Base-by-base conservation (phyloP, 331 rosid species). In the Stylosanthes scabra region DNA sequence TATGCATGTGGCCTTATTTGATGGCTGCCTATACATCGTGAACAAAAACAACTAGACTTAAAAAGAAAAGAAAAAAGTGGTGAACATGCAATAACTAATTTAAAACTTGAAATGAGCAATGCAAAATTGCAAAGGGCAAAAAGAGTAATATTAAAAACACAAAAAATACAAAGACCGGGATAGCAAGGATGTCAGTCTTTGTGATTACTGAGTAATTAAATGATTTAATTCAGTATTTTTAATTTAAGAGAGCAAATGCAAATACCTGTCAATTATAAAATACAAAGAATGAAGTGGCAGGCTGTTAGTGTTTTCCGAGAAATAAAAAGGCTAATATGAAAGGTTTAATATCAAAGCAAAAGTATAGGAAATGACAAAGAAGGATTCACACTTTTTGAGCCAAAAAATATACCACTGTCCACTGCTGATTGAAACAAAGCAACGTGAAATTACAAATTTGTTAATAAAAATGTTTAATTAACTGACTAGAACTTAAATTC, bases 401-500 rank as follows among this genome's bases (percentile, higher is more conserved):
- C 69, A 28, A 61, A 42, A 51, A 61, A 37, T 34, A 29, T 28
- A 47, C 6, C 3, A 73, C 11, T 34, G 47, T 50, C 56, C 39
- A 77, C 63, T 59, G 14, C 37, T 31, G 37, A 31, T 31, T 3
- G 59, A 57, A 28, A 16, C 29, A 20, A 59, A 11, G 75, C 41
- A 25, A 51, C 55, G 50, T 61, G 77, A 77, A 63, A 67, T 58
- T 63, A 39, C 59, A 29, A 74, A 54, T 50, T 20, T 3, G 44
- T 66, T 40, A 71, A 63, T 15, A 66, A 12, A 25, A 70, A 70
- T 63, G 76, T 42, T 41, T 29, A 11, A 66, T 28, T 78, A 44
- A 57, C 61, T 41, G 54, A 39, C 8, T 42, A 75, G 71, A 79
- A 66, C 37, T 71, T n/a, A 62, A 44, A 59, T 59, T 55, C 63